Base-by-base conservation (phyloP, 768 basidiomycete genomes). In the Asterophora parasitica region DNA sequence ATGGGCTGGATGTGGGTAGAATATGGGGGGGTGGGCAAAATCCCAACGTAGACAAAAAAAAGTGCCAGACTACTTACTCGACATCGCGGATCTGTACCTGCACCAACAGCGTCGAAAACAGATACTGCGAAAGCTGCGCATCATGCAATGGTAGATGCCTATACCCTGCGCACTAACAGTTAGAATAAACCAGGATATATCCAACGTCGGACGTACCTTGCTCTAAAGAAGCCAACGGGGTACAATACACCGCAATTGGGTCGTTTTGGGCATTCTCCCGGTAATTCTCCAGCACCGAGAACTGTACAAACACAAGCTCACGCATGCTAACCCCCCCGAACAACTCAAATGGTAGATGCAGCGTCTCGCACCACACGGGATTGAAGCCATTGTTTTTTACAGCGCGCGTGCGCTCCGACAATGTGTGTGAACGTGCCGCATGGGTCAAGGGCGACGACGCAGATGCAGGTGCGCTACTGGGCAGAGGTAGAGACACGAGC, bases 91-190 rank as follows among this genome's bases (percentile, higher is more conserved):
- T 64, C 13, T 74, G 66, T 38, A 85, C 77, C 46, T 78, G 68
- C 16, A 95, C 83, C 58, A 97, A 96, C 13, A 98, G 72, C n/a
- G 93, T 93, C 17, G 93, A 91, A 66, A 94, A 97, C 42, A 97
- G 71, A 59, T 85, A 89, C 59, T 93, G 92, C 32, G 87, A 85
- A 36, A 91, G 79, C 61, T 93, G 85, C 2, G 78, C 68, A 64
- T 98, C 95, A 58, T 92, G 89, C 30, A 98, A 69, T 0, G 95
- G 92, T 4, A 98, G 65, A 65, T 98, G 89, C 7, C 90, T 82
- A 61, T 85, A 97, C 1, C 95, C 94, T 91, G 37, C 4, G n/a
- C 33, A 37, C 27, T 13, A 28, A 34, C 19, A 7, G 38, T 38
- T 23, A 35, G 34, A 45, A 7, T 12, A 35, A 31, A 28, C 28